These are phyloP conservation scores for Penicillium sclerotigenum DNA, from an alignment of 2,329 filamentous ascomycete species.

Conservation along the genomic window DNA sequence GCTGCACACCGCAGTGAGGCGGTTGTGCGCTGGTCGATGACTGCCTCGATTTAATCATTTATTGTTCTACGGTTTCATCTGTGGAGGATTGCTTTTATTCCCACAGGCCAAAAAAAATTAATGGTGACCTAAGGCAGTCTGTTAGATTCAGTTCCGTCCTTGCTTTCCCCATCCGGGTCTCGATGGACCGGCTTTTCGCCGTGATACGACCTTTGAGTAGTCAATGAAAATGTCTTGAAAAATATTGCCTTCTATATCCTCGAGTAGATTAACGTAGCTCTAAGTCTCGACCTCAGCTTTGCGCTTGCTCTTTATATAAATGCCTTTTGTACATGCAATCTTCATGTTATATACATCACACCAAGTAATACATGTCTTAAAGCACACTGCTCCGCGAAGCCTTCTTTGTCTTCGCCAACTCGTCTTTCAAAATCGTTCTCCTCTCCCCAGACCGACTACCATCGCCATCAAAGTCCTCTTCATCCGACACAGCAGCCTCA, in stretches of 20 bases:
- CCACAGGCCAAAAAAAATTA: slow-evolving; percentile 23
- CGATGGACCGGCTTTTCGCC: slow-evolving; percentile 15
- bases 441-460: slow-evolving; percentile 39
- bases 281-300: background rate
- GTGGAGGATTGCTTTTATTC: slow-evolving; percentile 5
- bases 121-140: slow-evolving; percentile 9
- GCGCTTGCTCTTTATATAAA: too few species aligned
- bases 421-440: slow-evolving; percentile 37
- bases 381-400: slow-evolving; percentile 22
- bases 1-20: slow-evolving; percentile 42
- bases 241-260: background rate
- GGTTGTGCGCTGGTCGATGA: slow-evolving; percentile 43
- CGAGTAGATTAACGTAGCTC: background rate
- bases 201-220: slow-evolving; percentile 15
- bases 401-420: slow-evolving; percentile 36
- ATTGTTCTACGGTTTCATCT: slow-evolving; percentile 20
- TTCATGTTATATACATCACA: background rate
- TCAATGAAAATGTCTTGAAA: slow-evolving; percentile 7
- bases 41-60: slow-evolving; percentile 40
- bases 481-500: slow-evolving; percentile 17
- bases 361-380: slow-evolving; percentile 6
- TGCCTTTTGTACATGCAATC: background rate
- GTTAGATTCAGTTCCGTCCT: slow-evolving; percentile 15
- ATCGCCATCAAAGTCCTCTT: slow-evolving; percentile 33
- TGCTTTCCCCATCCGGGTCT: slow-evolving; percentile 7